A percentile compares a stretch with the other conserved stretches of the same genome.
These are phyloP conservation scores for Phytophthora parvispora DNA, from an alignment of 352 stramenopile genomes.

Conservation along the genomic window DNA sequence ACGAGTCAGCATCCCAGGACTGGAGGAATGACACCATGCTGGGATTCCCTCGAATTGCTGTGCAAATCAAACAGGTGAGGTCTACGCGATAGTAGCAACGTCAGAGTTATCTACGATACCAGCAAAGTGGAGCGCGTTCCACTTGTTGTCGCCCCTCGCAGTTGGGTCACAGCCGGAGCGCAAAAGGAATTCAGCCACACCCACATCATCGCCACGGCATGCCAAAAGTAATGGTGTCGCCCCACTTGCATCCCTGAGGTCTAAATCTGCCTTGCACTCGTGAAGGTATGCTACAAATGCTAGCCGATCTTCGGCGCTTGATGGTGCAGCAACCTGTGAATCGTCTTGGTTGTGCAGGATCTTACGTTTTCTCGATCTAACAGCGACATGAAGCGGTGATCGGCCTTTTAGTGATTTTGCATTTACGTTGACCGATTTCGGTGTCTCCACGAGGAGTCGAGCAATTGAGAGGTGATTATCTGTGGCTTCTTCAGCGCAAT, in stretches of 20 bases:
- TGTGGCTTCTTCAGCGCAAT: constrained; percentile 53
- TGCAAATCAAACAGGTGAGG: neutral
- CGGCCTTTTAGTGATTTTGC: constrained; percentile 57
- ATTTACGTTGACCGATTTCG: constrained; percentile 41
- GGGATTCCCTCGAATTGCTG: constrained; percentile 38
- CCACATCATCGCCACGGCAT: constrained; percentile 32
- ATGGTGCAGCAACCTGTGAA: neutral
- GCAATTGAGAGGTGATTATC: constrained; percentile 46
- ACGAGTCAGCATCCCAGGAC: constrained; percentile 57
- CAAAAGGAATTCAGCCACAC: constrained; percentile 40
- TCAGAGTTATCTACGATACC: neutral
- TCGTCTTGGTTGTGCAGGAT: neutral
- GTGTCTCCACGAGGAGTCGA: constrained; percentile 34
- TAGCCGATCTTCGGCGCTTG: constrained; percentile 8
- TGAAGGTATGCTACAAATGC: constrained; percentile 40
- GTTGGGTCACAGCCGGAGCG: constrained; percentile 35
- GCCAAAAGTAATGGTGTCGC: constrained; percentile 58
- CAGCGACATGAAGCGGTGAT: constrained; percentile 61
- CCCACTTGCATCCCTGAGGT: constrained; percentile 46
- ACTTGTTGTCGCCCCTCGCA: constrained; percentile 41
- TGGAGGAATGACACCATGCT: constrained; percentile 47
- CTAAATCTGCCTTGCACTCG: constrained; percentile 38
- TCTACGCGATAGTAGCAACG: neutral
- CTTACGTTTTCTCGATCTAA: constrained; percentile 13
- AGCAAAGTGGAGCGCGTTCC: constrained; percentile 60